phyloP scores from a whole-genome alignment of 2,329 filamentous ascomycete species.

The Pseudocercospora vitis region DNA sequence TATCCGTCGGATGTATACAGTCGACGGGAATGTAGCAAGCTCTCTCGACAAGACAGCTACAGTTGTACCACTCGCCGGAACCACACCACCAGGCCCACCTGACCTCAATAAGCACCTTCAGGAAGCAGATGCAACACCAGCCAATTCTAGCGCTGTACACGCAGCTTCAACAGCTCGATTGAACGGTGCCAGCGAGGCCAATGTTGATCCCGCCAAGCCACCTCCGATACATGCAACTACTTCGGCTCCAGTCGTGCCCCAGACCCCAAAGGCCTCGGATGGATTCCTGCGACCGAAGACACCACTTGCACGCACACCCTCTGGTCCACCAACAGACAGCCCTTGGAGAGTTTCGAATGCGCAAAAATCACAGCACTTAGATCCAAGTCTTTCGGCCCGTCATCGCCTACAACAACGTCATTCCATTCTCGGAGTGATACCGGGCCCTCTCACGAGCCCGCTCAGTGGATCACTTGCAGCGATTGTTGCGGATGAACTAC shows the following conservation, averaged over 20 bases:
- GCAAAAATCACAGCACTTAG: conserved; percentile 22
- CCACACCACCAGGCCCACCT: conserved; percentile 13
- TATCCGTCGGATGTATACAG: conserved; percentile 21
- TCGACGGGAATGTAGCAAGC: conserved; percentile 11
- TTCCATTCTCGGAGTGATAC: conserved; percentile 57
- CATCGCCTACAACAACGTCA: conserved; percentile 44
- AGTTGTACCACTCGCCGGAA: too few species aligned
- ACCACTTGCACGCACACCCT: conserved; percentile 28
- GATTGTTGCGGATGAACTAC: conserved; percentile 64
- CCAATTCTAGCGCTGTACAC: conserved; percentile 36
- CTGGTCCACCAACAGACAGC: conserved; percentile 20
- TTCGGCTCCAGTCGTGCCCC: conserved; percentile 35
- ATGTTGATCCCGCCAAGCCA: conserved; percentile 23
- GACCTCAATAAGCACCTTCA: conserved; percentile 17
- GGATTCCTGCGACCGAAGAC: conserved; percentile 27
- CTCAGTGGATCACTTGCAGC: conserved; percentile 61
- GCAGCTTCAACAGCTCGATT: conserved; percentile 27
- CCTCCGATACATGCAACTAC: conserved; percentile 41
- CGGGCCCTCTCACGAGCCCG: conserved; percentile 60
- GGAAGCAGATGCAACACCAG: conserved; percentile 22
- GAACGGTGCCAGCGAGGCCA: conserved; percentile 10
- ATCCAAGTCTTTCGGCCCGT: conserved; percentile 40
- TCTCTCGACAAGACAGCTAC: conserved; percentile 7
- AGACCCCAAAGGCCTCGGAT: conserved; percentile 22
- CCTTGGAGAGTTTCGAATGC: conserved; percentile 13